Evolutionary conservation across 2,329 filamentous ascomycete genomes (phyloP).

Genomic region (Pseudocercospora ulei): DNA sequence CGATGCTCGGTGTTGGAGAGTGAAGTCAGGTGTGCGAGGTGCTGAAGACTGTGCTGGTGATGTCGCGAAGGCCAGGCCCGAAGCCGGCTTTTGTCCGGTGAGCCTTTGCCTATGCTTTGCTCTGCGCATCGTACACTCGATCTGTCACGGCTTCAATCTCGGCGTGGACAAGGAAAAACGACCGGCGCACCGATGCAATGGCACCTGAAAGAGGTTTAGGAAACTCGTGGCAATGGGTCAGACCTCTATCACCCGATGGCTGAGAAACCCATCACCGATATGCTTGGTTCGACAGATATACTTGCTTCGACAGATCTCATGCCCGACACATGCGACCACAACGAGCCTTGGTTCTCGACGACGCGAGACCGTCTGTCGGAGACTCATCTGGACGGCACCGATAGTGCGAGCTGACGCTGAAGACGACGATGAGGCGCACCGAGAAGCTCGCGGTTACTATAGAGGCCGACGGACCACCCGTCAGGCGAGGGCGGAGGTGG

Average conservation of each 20-base stretch:
- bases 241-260: constrained; percentile 38
- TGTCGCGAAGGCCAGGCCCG: constrained; percentile 1
- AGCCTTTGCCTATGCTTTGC: constrained; percentile 2
- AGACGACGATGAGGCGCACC: background rate
- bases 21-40: constrained; percentile 5
- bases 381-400: background rate
- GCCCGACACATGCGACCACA: background rate
- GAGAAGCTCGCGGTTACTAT: background rate
- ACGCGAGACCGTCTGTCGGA: background rate
- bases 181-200: constrained; percentile 27
- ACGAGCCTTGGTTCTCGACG: background rate
- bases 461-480: background rate
- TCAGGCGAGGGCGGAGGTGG: constrained; percentile 4
- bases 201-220: constrained; percentile 31
- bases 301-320: constrained; percentile 17
- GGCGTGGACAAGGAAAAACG: background rate
- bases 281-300: constrained; percentile 34
- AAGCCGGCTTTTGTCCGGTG: background rate
- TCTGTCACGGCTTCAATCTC: background rate
- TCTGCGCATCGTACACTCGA: too few species aligned
- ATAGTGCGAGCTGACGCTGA: background rate
- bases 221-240: constrained; percentile 37
- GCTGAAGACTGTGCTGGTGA: constrained; percentile 1
- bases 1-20: constrained; percentile 4
- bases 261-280: constrained; percentile 40